Evolutionary conservation across 2,329 filamentous ascomycete genomes (phyloP), one percentile per base, ranked within the genome.

Genomic region (Lecanicillium sp.): DNA sequence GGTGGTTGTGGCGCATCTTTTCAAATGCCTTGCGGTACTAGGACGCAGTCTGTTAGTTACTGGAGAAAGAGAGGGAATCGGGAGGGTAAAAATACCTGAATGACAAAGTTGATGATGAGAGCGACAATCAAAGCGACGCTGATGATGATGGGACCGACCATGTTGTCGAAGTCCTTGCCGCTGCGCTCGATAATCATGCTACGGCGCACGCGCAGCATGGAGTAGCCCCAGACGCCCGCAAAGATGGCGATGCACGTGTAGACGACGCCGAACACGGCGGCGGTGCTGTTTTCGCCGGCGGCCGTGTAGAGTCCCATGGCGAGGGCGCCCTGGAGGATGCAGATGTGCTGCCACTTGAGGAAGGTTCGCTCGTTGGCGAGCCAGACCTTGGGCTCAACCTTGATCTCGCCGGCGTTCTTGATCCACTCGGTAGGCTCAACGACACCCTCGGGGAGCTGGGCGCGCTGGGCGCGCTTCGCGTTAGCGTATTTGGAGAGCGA

Each of bases 371-470:
- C 91, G 67, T 98, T 98, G 47, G 93, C 93, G 49, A 98, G 83
- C 91, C 93, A 98, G 24, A 98, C 91, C 69, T 98, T 98, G 52
- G 89, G 90, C 70, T 98, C 93, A 49, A 98, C 89, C 62, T 90
- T 86, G 55, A 97, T 78, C 29, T 90, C 87, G 3, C 93, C 91
- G 27, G 86, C 79, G 67, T 98, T 94, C 72, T 98, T 98, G 74
- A 98, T 87, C 83, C 91, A 94, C 55, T 82, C 77, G 8, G 78
- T 81, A 2, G 93, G 93, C 61, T 94, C 83, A 19, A 79, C 79
- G n/a, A 98, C 88, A 26, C 93, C 93, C 21, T 90, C 86, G 0
- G 93, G 93, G 3, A 97, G 74, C 57, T 73, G 65, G 33, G 56
- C 54, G 10, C 39, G 47, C n/a, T 57, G 59, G 38, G 76, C 72